phyloP scores from a whole-genome alignment of 768 basidiomycete species.

The Boletus pseudo-olivaceus region DNA sequence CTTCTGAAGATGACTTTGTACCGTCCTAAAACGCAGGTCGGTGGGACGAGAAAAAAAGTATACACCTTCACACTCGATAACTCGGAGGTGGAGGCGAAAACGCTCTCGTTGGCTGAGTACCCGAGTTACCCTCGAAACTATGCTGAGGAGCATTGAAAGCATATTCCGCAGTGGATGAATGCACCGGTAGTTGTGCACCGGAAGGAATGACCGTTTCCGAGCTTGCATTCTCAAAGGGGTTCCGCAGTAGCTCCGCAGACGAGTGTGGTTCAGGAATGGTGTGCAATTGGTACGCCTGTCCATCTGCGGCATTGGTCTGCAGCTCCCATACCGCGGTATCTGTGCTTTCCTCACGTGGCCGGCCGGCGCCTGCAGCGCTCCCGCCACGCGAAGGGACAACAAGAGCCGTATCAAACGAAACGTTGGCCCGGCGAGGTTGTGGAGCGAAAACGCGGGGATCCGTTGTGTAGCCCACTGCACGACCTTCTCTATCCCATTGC shows the following conservation, averaged over 20 bases:
- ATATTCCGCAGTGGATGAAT: conserved; percentile 17
- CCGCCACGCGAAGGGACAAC: conserved; percentile 8
- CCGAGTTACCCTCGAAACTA: conserved; percentile 18
- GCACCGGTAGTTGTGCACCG: conserved; percentile 4
- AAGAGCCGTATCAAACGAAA: conserved; percentile 15
- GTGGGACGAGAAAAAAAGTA: not conserved
- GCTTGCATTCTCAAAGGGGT: conserved; percentile 25
- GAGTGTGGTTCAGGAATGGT: conserved; percentile 12
- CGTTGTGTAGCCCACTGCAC: conserved; percentile 44
- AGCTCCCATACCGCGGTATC: conserved; percentile 32
- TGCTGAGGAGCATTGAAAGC: conserved; percentile 24
- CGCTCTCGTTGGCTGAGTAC: not conserved
- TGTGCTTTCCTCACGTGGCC: conserved; percentile 26
- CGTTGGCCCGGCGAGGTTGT: conserved; percentile 37
- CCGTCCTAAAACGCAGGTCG: not conserved
- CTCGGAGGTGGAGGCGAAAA: conserved; percentile 22
- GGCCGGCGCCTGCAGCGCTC: conserved; percentile 10
- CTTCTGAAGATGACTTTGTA: not conserved
- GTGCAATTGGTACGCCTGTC: conserved; percentile 23
- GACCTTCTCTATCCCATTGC: conserved; percentile 50
- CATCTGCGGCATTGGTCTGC: conserved; percentile 24
- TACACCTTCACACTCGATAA: conserved; percentile 9
- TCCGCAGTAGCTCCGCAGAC: conserved; percentile 13
- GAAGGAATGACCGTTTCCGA: conserved; percentile 20
- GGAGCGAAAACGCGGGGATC: conserved; percentile 51